These are phyloP conservation scores for Chiua sp. DNA, from an alignment of 1,284 basidiomycete species.

Conservation along the genomic window DNA sequence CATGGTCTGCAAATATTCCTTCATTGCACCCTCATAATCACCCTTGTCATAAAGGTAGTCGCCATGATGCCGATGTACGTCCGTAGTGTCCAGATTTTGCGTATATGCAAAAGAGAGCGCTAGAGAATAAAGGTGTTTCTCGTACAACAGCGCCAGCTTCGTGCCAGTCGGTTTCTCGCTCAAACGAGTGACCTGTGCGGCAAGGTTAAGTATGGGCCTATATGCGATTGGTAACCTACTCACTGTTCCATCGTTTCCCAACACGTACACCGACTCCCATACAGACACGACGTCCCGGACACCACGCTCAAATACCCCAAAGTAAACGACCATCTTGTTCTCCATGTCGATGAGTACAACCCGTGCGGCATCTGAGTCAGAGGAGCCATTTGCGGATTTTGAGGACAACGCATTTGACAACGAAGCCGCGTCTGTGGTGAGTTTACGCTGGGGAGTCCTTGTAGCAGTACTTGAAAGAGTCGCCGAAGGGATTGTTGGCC, in stretches of 20 bases:
- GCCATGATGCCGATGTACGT: slow-evolving; percentile 89
- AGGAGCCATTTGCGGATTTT: slow-evolving; percentile 53
- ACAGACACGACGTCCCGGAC: slow-evolving; percentile 81
- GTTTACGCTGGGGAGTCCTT: slow-evolving; percentile 27
- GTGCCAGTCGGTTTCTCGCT: slow-evolving; percentile 80
- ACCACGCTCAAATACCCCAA: slow-evolving; percentile 79
- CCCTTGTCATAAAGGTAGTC: slow-evolving; percentile 92
- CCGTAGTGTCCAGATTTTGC: slow-evolving; percentile 79
- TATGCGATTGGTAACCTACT: slow-evolving; percentile 15
- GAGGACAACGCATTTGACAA: slow-evolving; percentile 62
- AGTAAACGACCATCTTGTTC: slow-evolving; percentile 91
- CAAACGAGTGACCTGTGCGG: slow-evolving; percentile 65
- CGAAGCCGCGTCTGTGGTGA: slow-evolving; percentile 53
- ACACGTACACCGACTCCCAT: slow-evolving; percentile 79
- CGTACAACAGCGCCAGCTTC: slow-evolving; percentile 87
- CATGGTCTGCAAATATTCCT: slow-evolving; percentile 91
- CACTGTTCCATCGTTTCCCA: slow-evolving; percentile 80
- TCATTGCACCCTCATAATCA: slow-evolving; percentile 94
- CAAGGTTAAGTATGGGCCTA: neutral
- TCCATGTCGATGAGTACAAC: slow-evolving; percentile 93
- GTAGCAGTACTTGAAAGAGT: slow-evolving; percentile 58
- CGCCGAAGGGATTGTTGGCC: neutral
- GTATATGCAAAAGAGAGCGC: slow-evolving; percentile 83
- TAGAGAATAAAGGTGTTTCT: slow-evolving; percentile 74
- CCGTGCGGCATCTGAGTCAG: slow-evolving; percentile 76